Conservation (phyloP, 148 eudicot species). For the Simmondsia chinensis region DNA sequence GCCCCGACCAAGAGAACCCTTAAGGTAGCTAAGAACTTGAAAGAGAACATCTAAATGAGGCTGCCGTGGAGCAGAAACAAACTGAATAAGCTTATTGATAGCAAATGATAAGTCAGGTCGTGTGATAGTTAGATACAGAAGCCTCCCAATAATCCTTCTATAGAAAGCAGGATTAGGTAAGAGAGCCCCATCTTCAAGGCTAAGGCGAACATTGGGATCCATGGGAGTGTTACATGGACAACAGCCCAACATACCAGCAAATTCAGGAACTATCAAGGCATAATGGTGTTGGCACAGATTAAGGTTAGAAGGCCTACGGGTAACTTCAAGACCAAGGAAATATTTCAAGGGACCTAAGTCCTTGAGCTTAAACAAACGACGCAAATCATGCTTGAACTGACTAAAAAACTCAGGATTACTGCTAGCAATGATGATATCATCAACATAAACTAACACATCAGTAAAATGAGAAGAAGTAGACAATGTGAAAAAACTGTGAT, state of each 20-base stretch:
- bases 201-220: not conserved
- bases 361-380: not conserved
- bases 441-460: not conserved
- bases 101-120: not conserved
- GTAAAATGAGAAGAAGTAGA: too few species aligned
- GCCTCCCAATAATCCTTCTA: not conserved
- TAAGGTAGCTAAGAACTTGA: constrained; percentile 1
- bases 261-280: not conserved
- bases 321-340: not conserved
- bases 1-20: not conserved
- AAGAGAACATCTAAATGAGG: not conserved
- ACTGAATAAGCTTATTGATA: constrained; percentile 1
- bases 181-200: not conserved
- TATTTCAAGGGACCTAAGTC: not conserved
- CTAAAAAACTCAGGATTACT: not conserved
- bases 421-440: not conserved
- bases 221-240: not conserved
- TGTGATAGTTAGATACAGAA: not conserved
- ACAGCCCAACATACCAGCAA: not conserved
- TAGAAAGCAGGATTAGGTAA: not conserved
- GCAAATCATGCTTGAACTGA: not conserved
- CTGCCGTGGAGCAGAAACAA: not conserved
- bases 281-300: not conserved
- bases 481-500: too few species aligned
- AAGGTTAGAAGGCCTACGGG: not conserved